Base-by-base conservation (phyloP, 202 grass and related monocot species). In the Sporobolus alterniflorus region DNA sequence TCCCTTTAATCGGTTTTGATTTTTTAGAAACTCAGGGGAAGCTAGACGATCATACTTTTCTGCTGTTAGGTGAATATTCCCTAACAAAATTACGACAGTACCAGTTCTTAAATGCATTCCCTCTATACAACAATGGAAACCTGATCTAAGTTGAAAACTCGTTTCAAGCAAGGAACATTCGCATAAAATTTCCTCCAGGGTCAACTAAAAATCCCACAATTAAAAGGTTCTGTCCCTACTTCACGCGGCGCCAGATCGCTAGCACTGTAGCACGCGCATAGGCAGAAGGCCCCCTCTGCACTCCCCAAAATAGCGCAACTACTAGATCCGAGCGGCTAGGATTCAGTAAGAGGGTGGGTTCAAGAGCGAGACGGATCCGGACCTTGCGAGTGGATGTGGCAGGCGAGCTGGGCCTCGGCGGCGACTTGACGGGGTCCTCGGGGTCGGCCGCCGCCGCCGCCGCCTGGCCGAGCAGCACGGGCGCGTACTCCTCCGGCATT, bases 331-430 rank as follows among this genome's bases (percentile, higher is more conserved):
- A 83, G 61, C 21, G 41, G 10, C 41, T 44, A 24, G 22, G 46
- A 22, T 9, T 9, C 11, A 46, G 22, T 16, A 30, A 30, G 13
- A 62, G 57, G 28, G 29, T 18, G 2, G 14, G 6, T 9, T 18
- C 28, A 31, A 18, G 9, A 18, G 50, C 7, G 17, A 6, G 69
- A 49, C 25, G 29, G 52, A 90, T 90, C 88, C 80, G 44, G 28
- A 94, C 94, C 94, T 94, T 88, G 80, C 94, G 94, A 29, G 92
- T 94, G 84, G 94, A 87, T 20, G 75, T 83, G 21, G 51, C 80
- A 33, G 84, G 88, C 69, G 92, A 94, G 89, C 69, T 94, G 80
- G 94, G 89, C 22, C 89, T 66, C 41, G 77, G 90, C 55, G 91
- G 82, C 86, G 91, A 86, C 64, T 90, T 87, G 81, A 87, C 86